Conservation (phyloP, 108 stramenopile genomes). For the Nannochloropsis gaditana region DNA sequence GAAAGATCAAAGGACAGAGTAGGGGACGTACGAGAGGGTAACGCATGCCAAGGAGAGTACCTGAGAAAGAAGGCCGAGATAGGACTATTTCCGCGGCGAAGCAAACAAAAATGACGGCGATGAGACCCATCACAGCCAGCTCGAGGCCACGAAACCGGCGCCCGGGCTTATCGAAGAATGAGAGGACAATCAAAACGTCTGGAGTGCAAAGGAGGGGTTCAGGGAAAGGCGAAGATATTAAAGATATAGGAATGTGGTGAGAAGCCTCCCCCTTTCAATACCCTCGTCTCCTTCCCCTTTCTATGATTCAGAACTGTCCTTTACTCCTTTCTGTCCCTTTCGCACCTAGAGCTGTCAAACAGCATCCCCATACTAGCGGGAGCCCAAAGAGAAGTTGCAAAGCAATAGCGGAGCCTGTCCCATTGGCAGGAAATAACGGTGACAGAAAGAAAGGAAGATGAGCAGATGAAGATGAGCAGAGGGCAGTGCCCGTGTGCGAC, state of each 20-base stretch:
- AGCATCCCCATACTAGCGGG: slow-evolving; percentile 27
- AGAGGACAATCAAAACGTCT: slow-evolving; percentile 21
- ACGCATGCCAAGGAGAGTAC: background rate
- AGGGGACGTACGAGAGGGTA: background rate
- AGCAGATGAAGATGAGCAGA: background rate
- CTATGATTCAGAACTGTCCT: background rate
- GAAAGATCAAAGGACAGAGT: background rate
- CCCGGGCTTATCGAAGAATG: slow-evolving; percentile 7
- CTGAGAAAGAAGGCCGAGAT: background rate
- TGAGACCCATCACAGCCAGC: background rate
- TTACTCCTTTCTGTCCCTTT: background rate
- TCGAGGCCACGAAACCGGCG: background rate
- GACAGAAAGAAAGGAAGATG: background rate
- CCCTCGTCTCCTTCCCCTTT: too few relatives aligned
- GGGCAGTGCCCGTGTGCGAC: background rate
- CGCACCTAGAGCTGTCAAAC: slow-evolving; percentile 25
- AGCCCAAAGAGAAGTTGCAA: slow-evolving; percentile 29
- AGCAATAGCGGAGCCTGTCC: slow-evolving; percentile 33
- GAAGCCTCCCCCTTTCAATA: too few relatives aligned
- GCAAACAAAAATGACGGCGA: background rate
- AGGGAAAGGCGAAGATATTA: background rate
- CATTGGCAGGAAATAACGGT: background rate
- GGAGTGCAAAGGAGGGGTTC: background rate
- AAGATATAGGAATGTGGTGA: background rate
- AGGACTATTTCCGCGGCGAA: slow-evolving; percentile 10